A percentile compares a stretch with the other conserved stretches of the same genome.
Evolutionary conservation across 345 rosid species (phyloP).

Genomic region (Salix caprea): DNA sequence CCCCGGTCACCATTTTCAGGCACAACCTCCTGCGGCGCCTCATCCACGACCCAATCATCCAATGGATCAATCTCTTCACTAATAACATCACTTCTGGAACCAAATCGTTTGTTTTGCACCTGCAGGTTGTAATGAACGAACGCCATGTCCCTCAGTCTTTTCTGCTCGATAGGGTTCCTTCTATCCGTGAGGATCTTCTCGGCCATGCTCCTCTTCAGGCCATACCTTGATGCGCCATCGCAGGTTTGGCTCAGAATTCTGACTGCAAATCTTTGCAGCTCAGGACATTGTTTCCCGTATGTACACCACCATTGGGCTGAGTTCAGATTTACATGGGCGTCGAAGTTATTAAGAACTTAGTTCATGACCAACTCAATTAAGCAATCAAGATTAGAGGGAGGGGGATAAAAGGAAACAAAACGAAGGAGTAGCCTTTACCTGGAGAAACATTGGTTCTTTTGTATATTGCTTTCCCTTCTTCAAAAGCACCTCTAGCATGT

Average conservation of each 20-base stretch:
- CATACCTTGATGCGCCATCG: slow-evolving; percentile 46
- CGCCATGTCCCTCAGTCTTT: slow-evolving; percentile 24
- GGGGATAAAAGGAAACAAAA: too few relatives aligned
- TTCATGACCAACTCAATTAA: background rate
- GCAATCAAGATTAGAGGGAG: background rate
- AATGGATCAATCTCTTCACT: slow-evolving; percentile 22
- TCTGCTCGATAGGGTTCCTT: slow-evolving; percentile 21
- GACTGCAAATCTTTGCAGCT: slow-evolving; percentile 49
- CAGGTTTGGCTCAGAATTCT: slow-evolving; percentile 53
- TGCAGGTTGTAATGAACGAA: slow-evolving; percentile 50
- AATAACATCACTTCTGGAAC: background rate
- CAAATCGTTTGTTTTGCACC: slow-evolving; percentile 24
- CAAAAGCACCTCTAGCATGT: slow-evolving; percentile 36
- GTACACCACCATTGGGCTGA: slow-evolving; percentile 56
- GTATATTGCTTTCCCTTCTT: slow-evolving; percentile 35
- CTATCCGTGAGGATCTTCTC: slow-evolving; percentile 36
- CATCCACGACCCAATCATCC: slow-evolving; percentile 22
- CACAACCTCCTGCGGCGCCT: background rate
- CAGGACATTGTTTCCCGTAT: slow-evolving; percentile 42
- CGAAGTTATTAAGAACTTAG: background rate
- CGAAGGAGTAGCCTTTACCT: slow-evolving; percentile 23
- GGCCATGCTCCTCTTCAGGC: slow-evolving; percentile 42
- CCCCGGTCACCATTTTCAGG: background rate
- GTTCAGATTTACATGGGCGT: background rate
- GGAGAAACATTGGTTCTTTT: slow-evolving; percentile 37